Base-by-base conservation (phyloP, 2,329 filamentous ascomycete genomes). In the Fusarium domesticum region DNA sequence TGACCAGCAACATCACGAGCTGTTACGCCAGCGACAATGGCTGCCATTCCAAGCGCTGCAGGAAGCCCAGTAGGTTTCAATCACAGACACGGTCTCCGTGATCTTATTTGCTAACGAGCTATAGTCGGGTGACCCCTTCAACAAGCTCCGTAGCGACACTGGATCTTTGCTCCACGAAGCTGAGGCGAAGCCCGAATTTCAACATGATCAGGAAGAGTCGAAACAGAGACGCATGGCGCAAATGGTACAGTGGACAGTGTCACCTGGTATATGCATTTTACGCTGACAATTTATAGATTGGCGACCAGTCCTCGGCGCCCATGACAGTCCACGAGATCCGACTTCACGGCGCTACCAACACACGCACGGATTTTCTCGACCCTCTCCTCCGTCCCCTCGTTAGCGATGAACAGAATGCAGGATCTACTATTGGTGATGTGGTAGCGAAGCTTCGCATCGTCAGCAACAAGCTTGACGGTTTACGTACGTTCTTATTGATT, bases 291-390 rank as follows among this genome's bases (percentile, higher is more conserved):
- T 5, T 34, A 6, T 42, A 70, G 68, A 62, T 70, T 52, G 56
- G 83, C 55, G 80, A 87, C 68, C 95, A 97, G 66, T 85, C 86
- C 54, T 88, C 88, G 34, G 81, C 93, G 45, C 92, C 93, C 32
- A 88, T 93, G 59, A 89, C 89, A 12, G 85, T 98, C 64, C 88
- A 88, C 58, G 87, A 89, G 35, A 80, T 98, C 63, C 83, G 87
- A 58, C 76, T 98, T 48, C 81, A 95, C 50, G 87, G 90, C 63
- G 89, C 89, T 35, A 78, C 79, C 48, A 84, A 93, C 63, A 96
- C 92, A n/a, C 82, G 93, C 52, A 80, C 80, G 58, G 76, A 78
- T 51, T 96, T 98, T 67, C 82, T 98, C 42, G 80, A 95, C 64
- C 82, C 83, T 28, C 75, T 96, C 46, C 83, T 97, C 67, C 72